Evolutionary conservation across 139 green algal genomes (phyloP).

Genomic region (Tetraselmis chui): DNA sequence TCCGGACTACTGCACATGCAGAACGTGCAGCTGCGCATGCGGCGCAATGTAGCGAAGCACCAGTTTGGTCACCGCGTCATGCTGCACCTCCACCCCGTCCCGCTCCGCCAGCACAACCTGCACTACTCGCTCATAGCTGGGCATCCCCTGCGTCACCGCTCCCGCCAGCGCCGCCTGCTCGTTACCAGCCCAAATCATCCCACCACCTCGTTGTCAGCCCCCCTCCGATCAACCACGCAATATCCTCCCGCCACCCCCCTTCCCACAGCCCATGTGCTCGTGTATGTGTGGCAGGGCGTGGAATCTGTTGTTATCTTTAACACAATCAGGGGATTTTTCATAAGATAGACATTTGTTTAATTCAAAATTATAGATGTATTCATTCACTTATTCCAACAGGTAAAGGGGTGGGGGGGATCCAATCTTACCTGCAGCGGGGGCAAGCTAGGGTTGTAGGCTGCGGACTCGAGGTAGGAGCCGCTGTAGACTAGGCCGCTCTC

Average conservation of each 20-base stretch:
- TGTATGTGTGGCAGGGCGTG: constrained; percentile 67
- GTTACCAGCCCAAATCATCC: not conserved
- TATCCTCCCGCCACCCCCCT: not conserved
- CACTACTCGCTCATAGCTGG: constrained; percentile 21
- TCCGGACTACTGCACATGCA: not conserved
- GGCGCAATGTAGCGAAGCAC: not conserved
- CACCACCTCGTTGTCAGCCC: no score
- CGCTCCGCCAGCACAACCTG: constrained; percentile 63
- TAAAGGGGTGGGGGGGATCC: not conserved
- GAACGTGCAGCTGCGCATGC: not conserved
- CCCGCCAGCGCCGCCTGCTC: not conserved
- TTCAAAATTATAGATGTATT: no score
- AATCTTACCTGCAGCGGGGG: constrained; percentile 13
- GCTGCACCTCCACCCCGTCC: constrained; percentile 28
- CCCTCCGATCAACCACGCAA: no score
- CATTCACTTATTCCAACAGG: not conserved
- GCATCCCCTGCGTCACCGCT: no score
- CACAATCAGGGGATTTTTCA: no score
- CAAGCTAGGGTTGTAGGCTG: constrained; percentile 81
- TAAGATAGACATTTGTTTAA: no score
- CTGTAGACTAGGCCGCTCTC: constrained; percentile 37
- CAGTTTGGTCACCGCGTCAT: constrained; percentile 19
- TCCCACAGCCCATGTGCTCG: constrained; percentile 35
- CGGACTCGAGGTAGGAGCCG: constrained; percentile 69
- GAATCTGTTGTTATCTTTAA: constrained; percentile 14